Evolutionary conservation across 2,329 filamentous ascomycete genomes (phyloP).

Genomic region (Trichoderma sp.): DNA sequence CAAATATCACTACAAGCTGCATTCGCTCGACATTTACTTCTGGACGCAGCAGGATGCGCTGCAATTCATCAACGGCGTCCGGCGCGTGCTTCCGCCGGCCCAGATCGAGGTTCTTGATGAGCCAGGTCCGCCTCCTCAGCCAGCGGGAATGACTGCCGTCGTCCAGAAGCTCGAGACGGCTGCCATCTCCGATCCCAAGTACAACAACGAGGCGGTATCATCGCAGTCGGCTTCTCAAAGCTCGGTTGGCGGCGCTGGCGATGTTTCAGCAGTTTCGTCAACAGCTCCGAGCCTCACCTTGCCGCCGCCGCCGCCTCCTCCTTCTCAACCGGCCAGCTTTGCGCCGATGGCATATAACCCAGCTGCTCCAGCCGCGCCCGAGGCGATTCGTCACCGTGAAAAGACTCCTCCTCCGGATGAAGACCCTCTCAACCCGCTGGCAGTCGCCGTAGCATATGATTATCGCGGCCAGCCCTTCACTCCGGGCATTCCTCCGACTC

Average conservation of each 20-base stretch:
- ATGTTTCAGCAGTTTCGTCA: constrained; percentile 24
- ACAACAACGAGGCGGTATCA: constrained; percentile 30
- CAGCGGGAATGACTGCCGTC: constrained; percentile 63
- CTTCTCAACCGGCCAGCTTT: constrained; percentile 48
- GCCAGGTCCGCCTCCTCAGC: constrained; percentile 53
- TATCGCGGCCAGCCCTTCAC: constrained; percentile 56
- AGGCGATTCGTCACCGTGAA: constrained; percentile 70
- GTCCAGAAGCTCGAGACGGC: constrained; percentile 73
- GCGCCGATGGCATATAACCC: constrained; percentile 76
- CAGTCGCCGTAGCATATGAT: constrained; percentile 59
- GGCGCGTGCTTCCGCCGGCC: constrained; percentile 61
- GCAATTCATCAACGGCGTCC: constrained; percentile 68
- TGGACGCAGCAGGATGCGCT: constrained; percentile 74
- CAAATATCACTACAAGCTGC: constrained; percentile 77
- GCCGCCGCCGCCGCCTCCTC: constrained; percentile 39
- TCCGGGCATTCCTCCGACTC: constrained; percentile 53
- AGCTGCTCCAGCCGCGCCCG: constrained; percentile 73
- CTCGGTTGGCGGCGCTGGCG: constrained; percentile 6
- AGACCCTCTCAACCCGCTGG: constrained; percentile 57
- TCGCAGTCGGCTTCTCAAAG: constrained; percentile 20
- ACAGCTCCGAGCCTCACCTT: constrained; percentile 9
- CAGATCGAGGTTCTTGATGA: constrained; percentile 68
- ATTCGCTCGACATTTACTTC: constrained; percentile 77
- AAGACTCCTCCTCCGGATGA: constrained; percentile 79
- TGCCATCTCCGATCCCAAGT: constrained; percentile 63